These are phyloP conservation scores for Boletus sp. DNA, from an alignment of 768 basidiomycete species.

Conservation along the genomic window DNA sequence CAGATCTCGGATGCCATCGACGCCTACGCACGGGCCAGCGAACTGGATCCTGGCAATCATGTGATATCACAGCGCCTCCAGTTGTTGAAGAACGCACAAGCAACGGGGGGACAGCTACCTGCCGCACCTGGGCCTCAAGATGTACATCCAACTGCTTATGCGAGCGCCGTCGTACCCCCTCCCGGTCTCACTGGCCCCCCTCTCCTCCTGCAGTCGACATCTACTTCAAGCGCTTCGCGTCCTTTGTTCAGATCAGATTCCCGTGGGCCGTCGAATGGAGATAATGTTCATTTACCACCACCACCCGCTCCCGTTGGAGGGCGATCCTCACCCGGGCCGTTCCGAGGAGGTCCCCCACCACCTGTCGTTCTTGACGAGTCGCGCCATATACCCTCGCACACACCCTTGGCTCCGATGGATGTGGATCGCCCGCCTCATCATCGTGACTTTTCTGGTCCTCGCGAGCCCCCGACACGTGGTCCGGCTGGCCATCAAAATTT, in stretches of 20 bases:
- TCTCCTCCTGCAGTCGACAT: conserved; percentile 52
- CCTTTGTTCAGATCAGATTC: conserved; percentile 68
- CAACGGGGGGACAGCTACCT: conserved; percentile 69
- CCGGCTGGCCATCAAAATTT: conserved; percentile 55
- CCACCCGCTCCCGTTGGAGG: conserved; percentile 49
- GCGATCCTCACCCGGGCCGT: conserved; percentile 68
- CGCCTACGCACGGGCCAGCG: conserved; percentile 92
- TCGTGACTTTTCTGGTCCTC: conserved; percentile 55
- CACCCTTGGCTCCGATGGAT: conserved; percentile 77
- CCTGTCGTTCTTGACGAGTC: conserved; percentile 77
- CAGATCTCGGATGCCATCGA: conserved; percentile 99
- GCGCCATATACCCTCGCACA: conserved; percentile 64
- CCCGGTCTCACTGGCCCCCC: conserved; percentile 68
- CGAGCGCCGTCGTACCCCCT: conserved; percentile 71
- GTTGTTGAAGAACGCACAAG: conserved; percentile 77
- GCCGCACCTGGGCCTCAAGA: conserved; percentile 93
- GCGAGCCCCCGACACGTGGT: conserved; percentile 47
- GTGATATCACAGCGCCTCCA: conserved; percentile 80
- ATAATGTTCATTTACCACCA: conserved; percentile 51
- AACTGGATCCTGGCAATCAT: conserved; percentile 85
- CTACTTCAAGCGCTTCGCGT: conserved; percentile 25
- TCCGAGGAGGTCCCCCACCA: conserved; percentile 80
- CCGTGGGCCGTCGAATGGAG: conserved; percentile 47
- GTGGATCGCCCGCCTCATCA: conserved; percentile 57
- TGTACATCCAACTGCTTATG: conserved; percentile 94